Conservation (phyloP, 2,329 filamentous ascomycete species). For the Xenoacremonium recifei region DNA sequence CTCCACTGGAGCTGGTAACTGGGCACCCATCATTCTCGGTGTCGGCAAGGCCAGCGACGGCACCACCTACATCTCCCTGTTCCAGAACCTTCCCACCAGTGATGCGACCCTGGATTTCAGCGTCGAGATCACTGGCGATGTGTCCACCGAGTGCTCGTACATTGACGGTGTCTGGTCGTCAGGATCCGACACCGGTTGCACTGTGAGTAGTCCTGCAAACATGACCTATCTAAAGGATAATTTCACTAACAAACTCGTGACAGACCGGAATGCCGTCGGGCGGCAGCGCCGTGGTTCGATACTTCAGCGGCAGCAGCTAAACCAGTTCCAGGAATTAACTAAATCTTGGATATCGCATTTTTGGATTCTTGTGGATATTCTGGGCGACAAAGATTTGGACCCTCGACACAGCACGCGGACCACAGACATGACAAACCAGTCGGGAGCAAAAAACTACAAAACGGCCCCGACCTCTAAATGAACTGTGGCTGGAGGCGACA, state of each 20-base stretch:
- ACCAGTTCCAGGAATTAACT: slow-evolving; percentile 1
- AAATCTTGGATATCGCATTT: slow-evolving; percentile 21
- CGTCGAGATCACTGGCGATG: slow-evolving; percentile 71
- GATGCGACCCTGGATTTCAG: slow-evolving; percentile 70
- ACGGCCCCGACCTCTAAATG: slow-evolving; percentile 7
- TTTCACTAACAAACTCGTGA: slow-evolving; percentile 19
- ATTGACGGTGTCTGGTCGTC: slow-evolving; percentile 61
- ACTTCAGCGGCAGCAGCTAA: too few species aligned
- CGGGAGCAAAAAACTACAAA: too few species aligned
- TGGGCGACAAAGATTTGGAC: slow-evolving; percentile 22
- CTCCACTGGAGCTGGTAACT: slow-evolving; percentile 70
- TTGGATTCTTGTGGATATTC: slow-evolving; percentile 37
- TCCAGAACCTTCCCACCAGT: slow-evolving; percentile 79
- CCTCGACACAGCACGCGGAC: slow-evolving; percentile 15
- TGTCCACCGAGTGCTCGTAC: slow-evolving; percentile 60
- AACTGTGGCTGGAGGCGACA: slow-evolving; percentile 8
- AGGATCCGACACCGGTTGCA: slow-evolving; percentile 65
- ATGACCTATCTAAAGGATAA: background rate
- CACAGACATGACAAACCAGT: slow-evolving; percentile 13
- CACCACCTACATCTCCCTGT: slow-evolving; percentile 77
- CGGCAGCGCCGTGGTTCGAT: slow-evolving; percentile 43
- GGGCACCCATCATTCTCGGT: slow-evolving; percentile 82
- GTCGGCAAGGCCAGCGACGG: slow-evolving; percentile 66
- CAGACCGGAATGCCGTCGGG: slow-evolving; percentile 44
- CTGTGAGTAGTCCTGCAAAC: slow-evolving; percentile 58